These are phyloP conservation scores for Perilla frutescens DNA, from an alignment of 257 asterid genomes.

Conservation along the genomic window DNA sequence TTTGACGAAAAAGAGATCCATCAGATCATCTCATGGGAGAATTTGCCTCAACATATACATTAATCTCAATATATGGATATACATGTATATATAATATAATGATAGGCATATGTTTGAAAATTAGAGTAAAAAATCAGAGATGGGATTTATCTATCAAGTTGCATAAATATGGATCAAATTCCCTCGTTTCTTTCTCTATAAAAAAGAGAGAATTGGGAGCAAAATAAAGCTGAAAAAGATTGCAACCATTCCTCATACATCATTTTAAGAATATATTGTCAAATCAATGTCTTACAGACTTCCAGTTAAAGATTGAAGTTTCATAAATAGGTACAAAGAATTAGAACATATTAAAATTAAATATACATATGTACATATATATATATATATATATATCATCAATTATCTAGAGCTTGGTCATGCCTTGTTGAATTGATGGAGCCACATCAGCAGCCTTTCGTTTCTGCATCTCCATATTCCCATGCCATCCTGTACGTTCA, in stretches of 20 bases:
- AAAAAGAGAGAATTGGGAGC: neutral
- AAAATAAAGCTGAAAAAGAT: conserved; percentile 28
- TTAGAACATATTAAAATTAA: no score
- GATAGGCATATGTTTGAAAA: no score
- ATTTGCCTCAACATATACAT: no score
- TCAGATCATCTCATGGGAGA: no score
- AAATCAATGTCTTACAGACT: conserved; percentile 9
- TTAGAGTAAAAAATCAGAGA: no score
- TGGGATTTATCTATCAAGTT: no score
- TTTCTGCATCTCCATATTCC: conserved; percentile 55
- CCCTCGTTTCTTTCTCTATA: neutral
- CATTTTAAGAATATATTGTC: conserved; percentile 31
- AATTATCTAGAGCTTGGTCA: conserved; percentile 34
- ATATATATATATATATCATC: neutral
- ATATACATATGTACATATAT: neutral
- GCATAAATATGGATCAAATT: neutral
- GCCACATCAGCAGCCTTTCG: conserved; percentile 34
- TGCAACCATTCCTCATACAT: conserved; percentile 18
- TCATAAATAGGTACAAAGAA: neutral
- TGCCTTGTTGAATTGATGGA: conserved; percentile 46
- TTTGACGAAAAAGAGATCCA: no score
- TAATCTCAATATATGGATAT: no score
- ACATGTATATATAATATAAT: no score
- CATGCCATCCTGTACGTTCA: conserved; percentile 56
- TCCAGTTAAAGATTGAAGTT: neutral